phyloP scores from a whole-genome alignment of 768 basidiomycete species.

The Hericium erinaceus region DNA sequence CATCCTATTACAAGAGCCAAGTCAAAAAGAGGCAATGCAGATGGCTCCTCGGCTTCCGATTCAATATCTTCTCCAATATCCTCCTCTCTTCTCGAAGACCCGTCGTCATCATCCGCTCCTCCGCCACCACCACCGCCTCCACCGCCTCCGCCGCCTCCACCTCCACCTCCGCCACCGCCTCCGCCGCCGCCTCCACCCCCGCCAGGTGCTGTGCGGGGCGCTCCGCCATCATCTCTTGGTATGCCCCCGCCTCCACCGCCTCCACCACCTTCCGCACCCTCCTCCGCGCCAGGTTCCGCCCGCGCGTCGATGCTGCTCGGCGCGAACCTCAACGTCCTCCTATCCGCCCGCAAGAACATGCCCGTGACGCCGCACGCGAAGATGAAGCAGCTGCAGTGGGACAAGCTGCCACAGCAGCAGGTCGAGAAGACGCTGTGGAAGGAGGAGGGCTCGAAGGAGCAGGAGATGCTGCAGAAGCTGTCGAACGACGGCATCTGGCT shows the following conservation, averaged over 20 bases:
- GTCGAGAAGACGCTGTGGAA: slow-evolving; percentile 83
- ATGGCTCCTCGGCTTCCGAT: slow-evolving; percentile 28
- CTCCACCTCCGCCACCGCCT: slow-evolving; percentile 24
- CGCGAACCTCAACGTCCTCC: slow-evolving; percentile 43
- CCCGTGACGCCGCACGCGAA: slow-evolving; percentile 76
- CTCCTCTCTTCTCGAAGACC: slow-evolving; percentile 33
- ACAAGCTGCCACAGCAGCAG: slow-evolving; percentile 88
- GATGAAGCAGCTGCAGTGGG: slow-evolving; percentile 99
- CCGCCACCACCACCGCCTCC: slow-evolving; percentile 22
- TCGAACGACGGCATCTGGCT: slow-evolving; percentile 83
- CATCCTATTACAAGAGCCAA: slow-evolving; percentile 44
- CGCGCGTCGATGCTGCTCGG: slow-evolving; percentile 56
- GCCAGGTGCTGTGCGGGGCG: slow-evolving; percentile 20
- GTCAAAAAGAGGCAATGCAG: slow-evolving; percentile 32
- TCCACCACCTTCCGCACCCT: slow-evolving; percentile 28
- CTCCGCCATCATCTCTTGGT: slow-evolving; percentile 16
- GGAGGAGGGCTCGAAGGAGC: slow-evolving; percentile 53
- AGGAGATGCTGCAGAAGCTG: slow-evolving; percentile 75
- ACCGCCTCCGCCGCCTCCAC: slow-evolving; percentile 20
- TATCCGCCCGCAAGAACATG: slow-evolving; percentile 75
- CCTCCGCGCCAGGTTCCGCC: slow-evolving; percentile 35
- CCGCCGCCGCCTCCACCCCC: slow-evolving; percentile 32
- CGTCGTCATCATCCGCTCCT: slow-evolving; percentile 17
- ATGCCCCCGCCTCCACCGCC: slow-evolving; percentile 30
- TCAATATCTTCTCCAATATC: slow-evolving; percentile 36